Evolutionary conservation across 306 rosid genomes (phyloP), one percentile per base, ranked within the genome.

Genomic region (Inga oerstediana): DNA sequence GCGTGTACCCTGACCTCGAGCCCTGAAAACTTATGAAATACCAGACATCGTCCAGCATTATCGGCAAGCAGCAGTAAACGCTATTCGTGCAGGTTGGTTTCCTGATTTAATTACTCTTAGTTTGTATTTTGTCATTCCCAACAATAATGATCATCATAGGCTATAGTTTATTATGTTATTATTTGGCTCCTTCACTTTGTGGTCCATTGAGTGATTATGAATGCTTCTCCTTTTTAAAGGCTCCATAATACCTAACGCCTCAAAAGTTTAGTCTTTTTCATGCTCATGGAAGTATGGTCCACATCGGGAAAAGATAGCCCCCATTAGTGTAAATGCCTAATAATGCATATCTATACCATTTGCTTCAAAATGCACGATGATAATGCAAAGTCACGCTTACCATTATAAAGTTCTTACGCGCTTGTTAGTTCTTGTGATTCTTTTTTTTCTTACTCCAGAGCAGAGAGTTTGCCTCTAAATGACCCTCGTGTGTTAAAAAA

Each of bases 41-140:
- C 83, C 80, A 32, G 86, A 86, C 78, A 89, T 92, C n/a, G 97
- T 96, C 37, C 90, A 91, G 83, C 91, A 92, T 67, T 93, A 93
- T 74, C 89, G 97, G 35, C 91, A 77, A 48, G 76, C 76, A 24
- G 76, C 76, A 12, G 76, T 72, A 14, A 72, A 72, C 58, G 76
- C 76, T 45, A 72, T 72, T 83, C 90, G 91, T 64, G 99, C 98
- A 64, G 99, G 99, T 96, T 75, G 5, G 80, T 72, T 20, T 73
- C 19, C 41, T 1, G 43, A 58, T 62, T 59, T 52, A 34, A 9
- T 22, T 13, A 30, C 34, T 49, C 24, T 49, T 67, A 58, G 72
- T 17, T 75, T 17, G 8, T 41, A 20, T 41, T 11, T 82, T 39
- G 61, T 52, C 14, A 49, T 37, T 49, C 13, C 56, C 49, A 72